Evolutionary conservation across 164 flowering plant genomes (phyloP), one percentile per base, ranked within the genome.

Genomic region (Santalum album): DNA sequence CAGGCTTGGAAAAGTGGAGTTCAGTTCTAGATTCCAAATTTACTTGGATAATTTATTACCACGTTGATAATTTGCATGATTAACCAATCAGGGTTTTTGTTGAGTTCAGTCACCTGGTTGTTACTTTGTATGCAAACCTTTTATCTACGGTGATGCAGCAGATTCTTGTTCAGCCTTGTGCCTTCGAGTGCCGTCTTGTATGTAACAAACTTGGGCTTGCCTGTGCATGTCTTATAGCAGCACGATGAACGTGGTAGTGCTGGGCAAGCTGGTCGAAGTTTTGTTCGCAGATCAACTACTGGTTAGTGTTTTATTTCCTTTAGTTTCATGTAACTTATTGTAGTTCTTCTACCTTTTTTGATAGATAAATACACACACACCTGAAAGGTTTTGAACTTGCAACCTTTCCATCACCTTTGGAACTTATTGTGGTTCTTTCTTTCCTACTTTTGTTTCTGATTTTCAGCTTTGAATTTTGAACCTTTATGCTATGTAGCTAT

Each of bases 151-250:
- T 73, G 58, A 63, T 64, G 69, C 75, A 51, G 73, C 20, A 67
- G 66, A 72, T 69, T 72, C 66, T 63, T 75, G 79, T 71, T 70
- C 66, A 54, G 65, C 75, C 70, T 60, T 53, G 27, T 77, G 75
- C 70, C 73, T 74, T 72, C 62, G 25, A 72, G 70, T 74, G 69
- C 69, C 49, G 61, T 71, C 52, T n/a, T 61, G 59, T 78, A 61
- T 75, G 67, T 86, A 79, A 80, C 80, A 63, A 76, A 81, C 58
- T 78, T 76, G 61, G 84, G 71, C 76, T 72, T 89, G 72, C 83
- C 80, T 78, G 77, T 86, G 74, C 73, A 55, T 85, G 79, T 86
- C 75, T 83, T 81, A 62, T 78, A 68, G 77, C 95, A 92, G 98
- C 94, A 86, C 56, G 88, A 88, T 74, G 96, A 82, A 45, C 96